Evolutionary conservation across 1,284 basidiomycete genomes (phyloP), one percentile per base, ranked within the genome.

Genomic region (Boletus semigastroideus): DNA sequence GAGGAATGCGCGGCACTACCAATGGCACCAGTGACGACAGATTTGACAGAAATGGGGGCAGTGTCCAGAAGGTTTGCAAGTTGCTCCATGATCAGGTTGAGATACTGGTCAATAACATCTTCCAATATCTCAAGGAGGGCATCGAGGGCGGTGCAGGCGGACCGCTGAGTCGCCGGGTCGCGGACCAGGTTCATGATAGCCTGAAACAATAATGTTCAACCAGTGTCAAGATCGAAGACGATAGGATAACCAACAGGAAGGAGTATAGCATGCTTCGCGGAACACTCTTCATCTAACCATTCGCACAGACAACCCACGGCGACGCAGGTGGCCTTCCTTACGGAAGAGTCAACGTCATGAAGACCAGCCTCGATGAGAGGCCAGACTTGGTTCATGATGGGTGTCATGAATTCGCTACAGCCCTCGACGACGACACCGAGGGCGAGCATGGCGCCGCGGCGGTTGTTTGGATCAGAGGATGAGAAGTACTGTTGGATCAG

Each of bases 1-100:
- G 96, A 93, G n/a, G 97, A 96, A 71, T 99, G 96, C 2, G 97
- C 96, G 25, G 97, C 96, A 61, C 92, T 95, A 41, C 97, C 97
- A 64, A 99, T 98, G 27, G 97, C 97, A 25, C 97, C 97, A 44
- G 94, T 96, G 64, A 99, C 93, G 58, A 98, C 95, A 40, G 93
- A 83, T 77, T 99, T 98, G 72, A 99, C 88, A 34, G 86, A 70
- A 55, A 92, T 72, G 25, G 94, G 88, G 4, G 94, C 94, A 22
- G 82, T 87, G 63, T 94, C 91, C 53, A 99, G 86, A 22, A 99
- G 82, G 52, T 86, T 86, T 33, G 87, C 84, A 48, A 99, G 89
- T 50, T 92, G 88, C 66, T 96, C 92, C 97, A 99, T 99, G 68
- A 99, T 93, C 55, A 93, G 82, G 43, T 84, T 83, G 48, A 99